Evolutionary conservation across 2,329 filamentous ascomycete species (phyloP).

Genomic region (Talaromyces sp.): DNA sequence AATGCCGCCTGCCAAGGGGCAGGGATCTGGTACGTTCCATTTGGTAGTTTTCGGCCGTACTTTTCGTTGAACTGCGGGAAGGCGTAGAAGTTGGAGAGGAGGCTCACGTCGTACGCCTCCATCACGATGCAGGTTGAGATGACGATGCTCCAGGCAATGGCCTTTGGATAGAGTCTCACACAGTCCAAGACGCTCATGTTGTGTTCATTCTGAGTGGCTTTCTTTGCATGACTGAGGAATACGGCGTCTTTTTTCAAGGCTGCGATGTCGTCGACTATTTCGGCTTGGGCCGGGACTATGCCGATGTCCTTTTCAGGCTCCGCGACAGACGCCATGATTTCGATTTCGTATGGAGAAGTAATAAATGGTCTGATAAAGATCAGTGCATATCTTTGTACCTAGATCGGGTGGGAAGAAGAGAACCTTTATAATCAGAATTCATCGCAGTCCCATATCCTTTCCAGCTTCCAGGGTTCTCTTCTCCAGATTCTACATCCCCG

Average conservation of each 20-base stretch:
- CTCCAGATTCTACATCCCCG: background rate
- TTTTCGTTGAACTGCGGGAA: constrained; percentile 33
- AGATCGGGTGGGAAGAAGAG: background rate
- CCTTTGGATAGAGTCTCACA: constrained; percentile 17
- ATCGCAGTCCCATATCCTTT: background rate
- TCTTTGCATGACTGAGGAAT: background rate
- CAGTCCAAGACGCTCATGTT: constrained; percentile 28
- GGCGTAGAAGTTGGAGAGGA: constrained; percentile 26
- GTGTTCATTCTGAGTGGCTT: constrained; percentile 34
- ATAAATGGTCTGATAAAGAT: background rate
- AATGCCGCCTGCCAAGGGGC: constrained; percentile 36
- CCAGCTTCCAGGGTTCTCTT: background rate
- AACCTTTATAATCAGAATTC: background rate
- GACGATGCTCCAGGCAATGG: background rate
- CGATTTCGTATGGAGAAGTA: background rate
- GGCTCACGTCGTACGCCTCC: constrained; percentile 27
- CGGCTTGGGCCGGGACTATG: background rate
- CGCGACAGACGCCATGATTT: background rate
- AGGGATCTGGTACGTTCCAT: constrained; percentile 29
- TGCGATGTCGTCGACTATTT: background rate
- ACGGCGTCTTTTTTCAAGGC: background rate
- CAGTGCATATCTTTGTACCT: background rate
- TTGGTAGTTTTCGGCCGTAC: constrained; percentile 25
- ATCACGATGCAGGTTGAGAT: constrained; percentile 23
- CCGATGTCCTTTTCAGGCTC: background rate